phyloP scores from a whole-genome alignment of 768 basidiomycete species.

The Daedalea quercina region DNA sequence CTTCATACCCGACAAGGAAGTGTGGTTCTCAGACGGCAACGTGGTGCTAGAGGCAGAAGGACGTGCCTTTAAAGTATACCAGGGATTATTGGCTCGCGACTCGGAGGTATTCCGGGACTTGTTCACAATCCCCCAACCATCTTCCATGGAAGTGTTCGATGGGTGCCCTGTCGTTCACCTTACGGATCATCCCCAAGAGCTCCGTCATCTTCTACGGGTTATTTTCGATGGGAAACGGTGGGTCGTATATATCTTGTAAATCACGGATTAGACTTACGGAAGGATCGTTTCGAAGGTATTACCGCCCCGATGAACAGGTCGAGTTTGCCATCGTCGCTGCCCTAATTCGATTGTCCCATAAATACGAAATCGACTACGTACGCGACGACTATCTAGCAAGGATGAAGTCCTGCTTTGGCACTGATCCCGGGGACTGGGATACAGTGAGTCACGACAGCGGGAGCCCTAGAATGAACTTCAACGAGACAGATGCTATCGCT shows the following conservation, averaged over 20 bases:
- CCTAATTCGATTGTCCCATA: slow-evolving; percentile 5
- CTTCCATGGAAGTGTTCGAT: not conserved
- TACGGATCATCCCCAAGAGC: too few relatives aligned
- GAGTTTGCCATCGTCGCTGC: slow-evolving; percentile 5
- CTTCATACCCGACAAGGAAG: not conserved
- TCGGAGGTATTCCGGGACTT: slow-evolving; percentile 1
- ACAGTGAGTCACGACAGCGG: not conserved
- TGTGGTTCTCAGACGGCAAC: slow-evolving; percentile 12
- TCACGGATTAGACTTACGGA: too few relatives aligned
- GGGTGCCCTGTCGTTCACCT: not conserved
- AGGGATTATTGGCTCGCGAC: not conserved
- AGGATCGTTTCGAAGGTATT: too few relatives aligned
- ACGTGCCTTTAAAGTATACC: slow-evolving; percentile 1
- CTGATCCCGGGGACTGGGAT: not conserved
- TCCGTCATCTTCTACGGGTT: too few relatives aligned
- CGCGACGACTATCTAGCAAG: not conserved
- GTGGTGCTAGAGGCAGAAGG: slow-evolving; percentile 7
- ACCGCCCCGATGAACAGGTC: too few relatives aligned
- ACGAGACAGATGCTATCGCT: slow-evolving; percentile 6
- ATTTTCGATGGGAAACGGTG: too few relatives aligned
- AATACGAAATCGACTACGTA: slow-evolving; percentile 1
- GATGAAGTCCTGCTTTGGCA: not conserved
- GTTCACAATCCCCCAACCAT: slow-evolving; percentile 2
- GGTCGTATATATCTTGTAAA: too few relatives aligned
- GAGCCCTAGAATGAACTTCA: not conserved